These are phyloP conservation scores for Yarrowia alimentaria DNA, from an alignment of 805 yeast species.

Conservation along the genomic window DNA sequence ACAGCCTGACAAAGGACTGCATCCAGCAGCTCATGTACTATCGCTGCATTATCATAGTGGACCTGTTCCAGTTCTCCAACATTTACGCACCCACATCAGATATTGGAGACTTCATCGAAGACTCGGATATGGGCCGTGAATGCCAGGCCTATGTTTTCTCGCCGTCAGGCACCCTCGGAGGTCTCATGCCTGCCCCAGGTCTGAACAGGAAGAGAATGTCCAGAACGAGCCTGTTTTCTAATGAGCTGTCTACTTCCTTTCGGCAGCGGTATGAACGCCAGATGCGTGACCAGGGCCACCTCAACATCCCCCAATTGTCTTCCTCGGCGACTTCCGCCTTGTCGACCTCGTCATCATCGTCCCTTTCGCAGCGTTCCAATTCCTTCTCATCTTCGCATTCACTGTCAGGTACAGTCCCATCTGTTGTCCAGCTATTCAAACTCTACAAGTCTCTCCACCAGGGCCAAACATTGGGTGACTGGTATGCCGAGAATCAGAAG, in stretches of 20 bases:
- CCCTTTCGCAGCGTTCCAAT: constrained; percentile 25
- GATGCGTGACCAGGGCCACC: constrained; percentile 16
- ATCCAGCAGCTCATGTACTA: constrained; percentile 89
- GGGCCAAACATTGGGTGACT: constrained; percentile 71
- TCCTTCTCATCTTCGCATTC: constrained; percentile 12
- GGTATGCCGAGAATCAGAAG: constrained; percentile 70
- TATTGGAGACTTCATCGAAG: constrained; percentile 64
- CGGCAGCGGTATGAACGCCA: constrained; percentile 15
- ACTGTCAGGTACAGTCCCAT: constrained; percentile 40
- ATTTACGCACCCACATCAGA: constrained; percentile 85
- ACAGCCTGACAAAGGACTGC: constrained; percentile 74
- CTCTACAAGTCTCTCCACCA: constrained; percentile 76
- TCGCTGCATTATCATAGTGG: constrained; percentile 76
- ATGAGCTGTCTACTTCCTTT: constrained; percentile 15
- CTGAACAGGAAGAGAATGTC: constrained; percentile 12
- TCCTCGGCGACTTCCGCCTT: constrained; percentile 27
- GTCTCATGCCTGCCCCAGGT: constrained; percentile 17
- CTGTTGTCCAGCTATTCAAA: constrained; percentile 64
- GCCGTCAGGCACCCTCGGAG: constrained; percentile 26
- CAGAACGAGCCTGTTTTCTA: neutral
- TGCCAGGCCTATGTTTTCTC: constrained; percentile 79
- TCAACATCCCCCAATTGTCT: neutral
- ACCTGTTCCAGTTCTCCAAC: constrained; percentile 85
- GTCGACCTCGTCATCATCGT: constrained; percentile 34
- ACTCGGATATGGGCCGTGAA: constrained; percentile 65